Conservation (phyloP, 2,329 filamentous ascomycete species). For the Diaporthe sp. region DNA sequence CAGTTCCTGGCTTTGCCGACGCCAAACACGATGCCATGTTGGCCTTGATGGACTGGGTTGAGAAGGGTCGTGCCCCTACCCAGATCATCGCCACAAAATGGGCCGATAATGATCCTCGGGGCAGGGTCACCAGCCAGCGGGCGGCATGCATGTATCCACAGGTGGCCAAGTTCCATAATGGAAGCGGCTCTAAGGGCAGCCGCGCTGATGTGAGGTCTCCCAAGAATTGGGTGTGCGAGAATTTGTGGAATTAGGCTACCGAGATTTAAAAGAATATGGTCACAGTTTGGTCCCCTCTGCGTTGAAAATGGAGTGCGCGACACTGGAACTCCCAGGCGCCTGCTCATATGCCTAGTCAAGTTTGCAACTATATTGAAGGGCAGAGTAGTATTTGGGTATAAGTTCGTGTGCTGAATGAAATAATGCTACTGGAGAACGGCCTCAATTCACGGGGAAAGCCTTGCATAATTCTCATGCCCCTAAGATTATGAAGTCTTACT, state of each 20-base stretch:
- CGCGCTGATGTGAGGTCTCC: not conserved
- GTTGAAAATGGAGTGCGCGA: not conserved
- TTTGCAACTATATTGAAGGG: not conserved
- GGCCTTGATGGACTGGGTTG: constrained; percentile 62
- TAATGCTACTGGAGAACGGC: fast-evolving
- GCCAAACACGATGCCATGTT: constrained; percentile 57
- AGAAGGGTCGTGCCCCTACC: constrained; percentile 56
- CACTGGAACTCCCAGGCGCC: not conserved
- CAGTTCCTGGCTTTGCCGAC: constrained; percentile 42
- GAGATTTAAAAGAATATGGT: not conserved
- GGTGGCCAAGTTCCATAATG: not conserved
- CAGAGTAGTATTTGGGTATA: too few species aligned
- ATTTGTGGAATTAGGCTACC: not conserved
- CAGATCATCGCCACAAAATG: constrained; percentile 41
- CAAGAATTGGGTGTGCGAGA: not conserved
- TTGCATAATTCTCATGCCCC: too few species aligned
- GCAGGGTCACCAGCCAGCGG: not conserved
- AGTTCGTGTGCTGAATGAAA: too few species aligned
- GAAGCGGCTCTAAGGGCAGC: fast-evolving
- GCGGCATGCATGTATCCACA: not conserved
- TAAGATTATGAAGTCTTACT: not conserved
- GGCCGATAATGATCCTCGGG: not conserved
- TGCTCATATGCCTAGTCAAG: not conserved
- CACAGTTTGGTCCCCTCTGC: not conserved
- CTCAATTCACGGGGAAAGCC: too few species aligned